These are phyloP conservation scores for Oenanthe javanica DNA, from an alignment of 140 eudicot species.

Conservation along the genomic window DNA sequence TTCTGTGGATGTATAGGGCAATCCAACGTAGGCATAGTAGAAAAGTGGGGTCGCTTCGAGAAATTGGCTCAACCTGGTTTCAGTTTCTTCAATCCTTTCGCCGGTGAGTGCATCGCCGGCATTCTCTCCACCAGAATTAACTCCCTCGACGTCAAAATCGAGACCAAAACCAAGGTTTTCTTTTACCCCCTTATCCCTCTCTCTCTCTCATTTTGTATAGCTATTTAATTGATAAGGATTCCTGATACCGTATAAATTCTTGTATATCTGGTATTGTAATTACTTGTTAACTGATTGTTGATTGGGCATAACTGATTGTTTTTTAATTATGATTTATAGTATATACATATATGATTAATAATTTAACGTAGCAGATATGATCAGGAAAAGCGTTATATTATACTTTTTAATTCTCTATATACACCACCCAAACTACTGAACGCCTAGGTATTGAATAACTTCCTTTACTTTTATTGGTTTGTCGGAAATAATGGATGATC, in stretches of 20 bases:
- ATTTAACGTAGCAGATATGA: neutral
- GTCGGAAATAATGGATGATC: neutral
- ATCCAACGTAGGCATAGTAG: slow-evolving; percentile 76
- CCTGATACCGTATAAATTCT: neutral
- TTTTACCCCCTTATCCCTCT: too few relatives aligned
- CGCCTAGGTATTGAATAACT: too few relatives aligned
- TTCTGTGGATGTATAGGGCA: slow-evolving; percentile 76
- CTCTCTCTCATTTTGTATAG: too few relatives aligned
- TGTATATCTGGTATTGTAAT: neutral
- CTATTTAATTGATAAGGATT: neutral
- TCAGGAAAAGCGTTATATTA: neutral
- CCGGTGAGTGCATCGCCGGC: slow-evolving; percentile 83
- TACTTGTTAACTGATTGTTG: neutral
- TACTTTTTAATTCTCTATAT: neutral
- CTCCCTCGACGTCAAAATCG: slow-evolving; percentile 89
- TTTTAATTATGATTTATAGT: neutral
- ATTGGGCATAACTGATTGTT: neutral
- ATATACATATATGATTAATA: neutral
- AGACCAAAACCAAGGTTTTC: slow-evolving; percentile 86
- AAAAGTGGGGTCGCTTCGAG: slow-evolving; percentile 87
- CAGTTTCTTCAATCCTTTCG: slow-evolving; percentile 67
- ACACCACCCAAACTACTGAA: too few relatives aligned
- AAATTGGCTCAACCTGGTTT: slow-evolving; percentile 80
- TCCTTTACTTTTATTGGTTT: too few relatives aligned
- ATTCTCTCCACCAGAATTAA: slow-evolving; percentile 69